Evolutionary conservation across 352 stramenopile species (phyloP), one percentile per base, ranked within the genome.

Genomic region (Globisporangium abappressorium): DNA sequence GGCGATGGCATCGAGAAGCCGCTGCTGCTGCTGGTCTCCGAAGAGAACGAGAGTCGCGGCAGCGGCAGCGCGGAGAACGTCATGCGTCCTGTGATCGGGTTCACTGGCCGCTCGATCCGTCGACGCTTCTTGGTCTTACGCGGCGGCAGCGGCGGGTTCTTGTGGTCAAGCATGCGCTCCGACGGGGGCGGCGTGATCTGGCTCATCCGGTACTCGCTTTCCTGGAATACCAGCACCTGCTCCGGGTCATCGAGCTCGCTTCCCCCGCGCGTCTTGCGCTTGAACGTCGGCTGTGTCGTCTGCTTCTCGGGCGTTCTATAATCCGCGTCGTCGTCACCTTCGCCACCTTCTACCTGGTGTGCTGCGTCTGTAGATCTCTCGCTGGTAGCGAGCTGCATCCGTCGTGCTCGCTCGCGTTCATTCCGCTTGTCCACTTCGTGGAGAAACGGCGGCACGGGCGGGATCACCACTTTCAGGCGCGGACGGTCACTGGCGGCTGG

Each of bases 171-270:
- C 83, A 91, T 91, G 43, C 83, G 80, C 26, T 79, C 71, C 1
- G 83, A 91, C 30, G 83, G 83, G 14, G 83, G 83, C 24, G 83
- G 83, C 33, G 83, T 91, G 51, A 89, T 78, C 66, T 90, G 83
- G 5, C 80, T 69, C 36, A 76, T 70, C 9, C 78, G 69, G 53
- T 64, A 64, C 26, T 85, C 73, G 11, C 64, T 77, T 22, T 62
- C 58, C 38, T 76, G 62, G 51, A 66, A 68, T 34, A 70, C 60
- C 55, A 81, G 46, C 33, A 67, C 75, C 57, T 65, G 68, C 53
- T 61, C 70, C 22, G 61, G 57, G 7, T 68, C 60, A 33, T 71
- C 66, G 8, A 60, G 22, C 26, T 34, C 47, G 14, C 46, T 30
- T 33, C 59, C 46, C 1, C 53, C 26, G 28, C 46, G 57, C 33